Evolutionary conservation across 176 grass and related monocot genomes (phyloP), one percentile per base, ranked within the genome.

Genomic region (Typha latifolia): DNA sequence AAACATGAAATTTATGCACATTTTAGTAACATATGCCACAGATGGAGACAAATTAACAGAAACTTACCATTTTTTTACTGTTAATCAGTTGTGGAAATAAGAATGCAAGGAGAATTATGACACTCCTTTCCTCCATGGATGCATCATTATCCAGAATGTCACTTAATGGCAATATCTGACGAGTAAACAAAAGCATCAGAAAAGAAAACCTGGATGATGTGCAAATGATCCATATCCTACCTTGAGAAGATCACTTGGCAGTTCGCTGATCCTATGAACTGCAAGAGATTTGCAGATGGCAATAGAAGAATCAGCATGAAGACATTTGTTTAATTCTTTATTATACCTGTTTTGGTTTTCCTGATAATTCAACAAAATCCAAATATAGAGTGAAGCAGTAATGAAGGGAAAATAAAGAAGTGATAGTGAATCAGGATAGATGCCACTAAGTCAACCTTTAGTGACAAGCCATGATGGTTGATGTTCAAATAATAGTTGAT

Each of bases 401-500:
- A 22, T 26, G 15, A 62, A 48, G 20, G 20, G 7, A 2, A 4
- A 24, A 26, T n/a, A 32, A 82, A 37, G 12, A 66, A 69, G 27
- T 70, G 49, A 66, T 26, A 22, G 14, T 53, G n/a, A n/a, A 50
- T 34, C 27, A 66, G 21, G 43, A 80, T 5, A 49, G 1, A 53
- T 34, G 16, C 15, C 7, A 55, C 29, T 52, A n/a, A 57, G n/a
- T 48, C 14, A 79, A 86, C 87, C 87, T 90, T 77, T n/a, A 47
- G 53, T 61, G 76, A 71, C 59, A 43, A 73, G 11, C 13, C 47
- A 69, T 63, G 37, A 74, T 67, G 23, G 22, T 70, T 47, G 66
- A 81, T 82, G 47, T 80, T 53, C 53, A 85, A 68, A 80, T 90
- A 90, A 66, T 80, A 37, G 13, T 59, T 73, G 21, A 90, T 61